Conservation (phyloP, 805 yeast species). For the Barnettozyma sucrosica region DNA sequence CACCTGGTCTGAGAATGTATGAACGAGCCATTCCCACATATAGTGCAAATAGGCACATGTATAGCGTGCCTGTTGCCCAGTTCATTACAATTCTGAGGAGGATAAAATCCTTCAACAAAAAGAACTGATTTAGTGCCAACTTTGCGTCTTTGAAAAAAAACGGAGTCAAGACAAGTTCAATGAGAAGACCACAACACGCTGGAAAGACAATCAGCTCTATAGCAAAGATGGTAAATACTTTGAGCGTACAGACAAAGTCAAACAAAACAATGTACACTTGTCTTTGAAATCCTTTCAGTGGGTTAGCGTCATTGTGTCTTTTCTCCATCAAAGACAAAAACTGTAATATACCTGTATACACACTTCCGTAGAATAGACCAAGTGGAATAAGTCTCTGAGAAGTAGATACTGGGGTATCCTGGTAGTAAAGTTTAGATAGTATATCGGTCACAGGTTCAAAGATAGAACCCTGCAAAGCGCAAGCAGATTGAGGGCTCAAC, state of each 20-base stretch:
- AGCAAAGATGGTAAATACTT: conserved; percentile 68
- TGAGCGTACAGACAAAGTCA: conserved; percentile 55
- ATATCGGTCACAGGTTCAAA: conserved; percentile 20
- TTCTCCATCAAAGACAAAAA: conserved; percentile 28
- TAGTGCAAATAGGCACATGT: conserved; percentile 83
- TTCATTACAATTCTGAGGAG: conserved; percentile 1
- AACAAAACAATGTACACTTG: conserved; percentile 45
- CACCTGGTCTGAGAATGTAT: conserved; percentile 77
- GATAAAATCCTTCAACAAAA: neutral
- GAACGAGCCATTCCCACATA: conserved; percentile 80
- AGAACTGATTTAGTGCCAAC: conserved; percentile 2
- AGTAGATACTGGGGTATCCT: conserved; percentile 27
- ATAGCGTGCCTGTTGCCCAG: conserved; percentile 75
- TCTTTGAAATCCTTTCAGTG: conserved; percentile 47
- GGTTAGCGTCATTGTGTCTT: conserved; percentile 31
- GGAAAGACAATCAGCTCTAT: conserved; percentile 87
- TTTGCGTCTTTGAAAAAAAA: conserved; percentile 28
- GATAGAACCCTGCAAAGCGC: conserved; percentile 1
- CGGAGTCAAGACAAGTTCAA: conserved; percentile 67
- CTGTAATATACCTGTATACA: conserved; percentile 24
- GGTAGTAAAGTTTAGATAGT: conserved; percentile 18
- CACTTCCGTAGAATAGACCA: conserved; percentile 30
- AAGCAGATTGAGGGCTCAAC: conserved; percentile 4
- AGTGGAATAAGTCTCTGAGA: conserved; percentile 35
- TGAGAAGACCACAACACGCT: conserved; percentile 71